Conservation (phyloP, 2,329 filamentous ascomycete genomes). For the Magnaporthiopsis poae region DNA sequence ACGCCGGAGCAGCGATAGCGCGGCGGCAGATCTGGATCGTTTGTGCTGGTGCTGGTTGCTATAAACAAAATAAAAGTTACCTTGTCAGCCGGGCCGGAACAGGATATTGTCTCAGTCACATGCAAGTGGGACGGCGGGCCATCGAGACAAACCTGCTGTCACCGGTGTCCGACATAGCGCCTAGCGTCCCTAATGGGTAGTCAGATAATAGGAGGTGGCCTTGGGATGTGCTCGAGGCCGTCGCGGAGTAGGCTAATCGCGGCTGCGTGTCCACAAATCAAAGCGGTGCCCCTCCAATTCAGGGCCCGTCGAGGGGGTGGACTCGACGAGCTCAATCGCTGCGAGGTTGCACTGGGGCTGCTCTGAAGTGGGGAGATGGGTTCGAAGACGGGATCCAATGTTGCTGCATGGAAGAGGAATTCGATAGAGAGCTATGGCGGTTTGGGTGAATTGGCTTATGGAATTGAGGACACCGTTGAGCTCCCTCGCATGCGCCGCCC, state of each 20-base stretch:
- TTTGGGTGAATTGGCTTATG: no score
- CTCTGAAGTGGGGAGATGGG: neutral
- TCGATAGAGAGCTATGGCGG: neutral
- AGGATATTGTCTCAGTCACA: neutral
- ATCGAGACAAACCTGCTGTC: neutral
- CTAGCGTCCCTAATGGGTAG: neutral
- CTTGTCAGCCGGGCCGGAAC: neutral
- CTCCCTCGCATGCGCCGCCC: neutral
- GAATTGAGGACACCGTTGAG: neutral
- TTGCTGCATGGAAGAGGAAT: neutral
- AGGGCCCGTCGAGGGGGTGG: neutral
- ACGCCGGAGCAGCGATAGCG: conserved; percentile 45
- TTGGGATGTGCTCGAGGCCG: neutral
- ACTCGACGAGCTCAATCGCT: neutral
- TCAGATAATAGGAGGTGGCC: neutral
- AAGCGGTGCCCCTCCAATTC: neutral
- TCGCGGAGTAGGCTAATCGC: neutral
- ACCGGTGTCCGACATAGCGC: neutral
- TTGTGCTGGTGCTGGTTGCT: conserved; percentile 28
- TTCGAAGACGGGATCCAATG: neutral
- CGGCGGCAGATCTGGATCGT: conserved; percentile 43
- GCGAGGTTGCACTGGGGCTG: neutral
- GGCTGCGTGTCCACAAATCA: neutral
- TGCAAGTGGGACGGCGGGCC: neutral
- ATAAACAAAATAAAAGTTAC: neutral